Conservation (phyloP, 768 basidiomycete species). For the Guyanaporus albipodus region DNA sequence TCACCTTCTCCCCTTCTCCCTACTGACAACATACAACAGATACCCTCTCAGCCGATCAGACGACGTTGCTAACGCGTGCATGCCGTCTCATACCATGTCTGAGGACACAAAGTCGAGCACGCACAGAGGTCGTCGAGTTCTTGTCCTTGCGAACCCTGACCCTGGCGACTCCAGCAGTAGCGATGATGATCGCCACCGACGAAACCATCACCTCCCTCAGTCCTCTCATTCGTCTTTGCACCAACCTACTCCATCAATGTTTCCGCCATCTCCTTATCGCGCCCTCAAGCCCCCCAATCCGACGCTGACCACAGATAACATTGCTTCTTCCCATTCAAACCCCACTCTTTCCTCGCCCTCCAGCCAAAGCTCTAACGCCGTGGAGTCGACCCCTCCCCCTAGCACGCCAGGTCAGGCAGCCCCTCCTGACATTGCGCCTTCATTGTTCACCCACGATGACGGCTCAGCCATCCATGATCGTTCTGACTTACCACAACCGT, state of each 20-base stretch:
- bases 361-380: slow-evolving; percentile 56
- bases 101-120: slow-evolving; percentile 49
- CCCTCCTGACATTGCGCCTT: slow-evolving; percentile 39
- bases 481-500: slow-evolving; percentile 25
- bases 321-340: slow-evolving; percentile 41
- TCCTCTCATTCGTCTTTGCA: slow-evolving; percentile 25
- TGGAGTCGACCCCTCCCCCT: slow-evolving; percentile 70
- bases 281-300: slow-evolving; percentile 18
- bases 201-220: slow-evolving; percentile 14
- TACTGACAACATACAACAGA: not conserved
- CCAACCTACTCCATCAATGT: slow-evolving; percentile 25
- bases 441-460: slow-evolving; percentile 37
- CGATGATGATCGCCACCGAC: slow-evolving; percentile 32
- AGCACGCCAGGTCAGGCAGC: slow-evolving; percentile 54
- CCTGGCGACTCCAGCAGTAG: slow-evolving; percentile 43
- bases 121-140: slow-evolving; percentile 37
- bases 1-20: not conserved
- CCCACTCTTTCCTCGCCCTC: slow-evolving; percentile 69
- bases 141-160: slow-evolving; percentile 61
- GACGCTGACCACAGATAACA: slow-evolving; percentile 36
- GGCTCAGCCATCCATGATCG: slow-evolving; percentile 32
- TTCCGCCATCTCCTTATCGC: slow-evolving; percentile 19
- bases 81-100: slow-evolving; percentile 46
- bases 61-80: slow-evolving; percentile 29
- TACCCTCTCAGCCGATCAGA: slow-evolving; percentile 16